These are phyloP conservation scores for Boletales sp. DNA, from an alignment of 768 basidiomycete species.

Conservation along the genomic window DNA sequence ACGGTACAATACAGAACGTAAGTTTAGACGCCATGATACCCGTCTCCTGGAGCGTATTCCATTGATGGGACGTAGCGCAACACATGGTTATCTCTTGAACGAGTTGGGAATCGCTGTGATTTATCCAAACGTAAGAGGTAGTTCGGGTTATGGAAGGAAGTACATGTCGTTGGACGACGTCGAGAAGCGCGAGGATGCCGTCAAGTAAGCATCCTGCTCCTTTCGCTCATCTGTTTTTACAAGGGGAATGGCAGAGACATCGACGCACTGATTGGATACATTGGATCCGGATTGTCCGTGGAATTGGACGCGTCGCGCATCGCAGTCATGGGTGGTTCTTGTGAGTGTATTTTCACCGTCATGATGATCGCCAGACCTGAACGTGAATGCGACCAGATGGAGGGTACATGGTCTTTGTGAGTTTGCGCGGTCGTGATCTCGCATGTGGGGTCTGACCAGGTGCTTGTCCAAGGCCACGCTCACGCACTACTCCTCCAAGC, in stretches of 20 bases:
- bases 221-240: neutral
- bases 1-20: conserved; percentile 33
- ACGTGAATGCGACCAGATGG: conserved; percentile 24
- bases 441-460: neutral
- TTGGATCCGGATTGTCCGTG: conserved; percentile 28
- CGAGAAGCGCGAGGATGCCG: conserved; percentile 40
- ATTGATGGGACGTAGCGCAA: conserved; percentile 21
- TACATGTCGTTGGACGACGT: conserved; percentile 40
- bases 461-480: conserved; percentile 33
- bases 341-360: conserved; percentile 16
- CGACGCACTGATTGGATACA: conserved; percentile 34
- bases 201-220: conserved; percentile 29
- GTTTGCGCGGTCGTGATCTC: conserved; percentile 5
- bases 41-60: neutral
- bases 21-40: conserved; percentile 3
- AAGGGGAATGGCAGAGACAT: conserved; percentile 31
- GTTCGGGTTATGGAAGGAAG: conserved; percentile 38
- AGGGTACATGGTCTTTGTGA: conserved; percentile 39
- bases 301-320: conserved; percentile 36
- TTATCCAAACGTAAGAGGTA: conserved; percentile 43
- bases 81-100: conserved; percentile 40
- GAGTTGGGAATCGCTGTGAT: conserved; percentile 39
- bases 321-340: conserved; percentile 42
- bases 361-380: neutral
- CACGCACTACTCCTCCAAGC: conserved; percentile 38